Base-by-base conservation (phyloP, 2,329 filamentous ascomycete genomes). In the Diplodia mutila region DNA sequence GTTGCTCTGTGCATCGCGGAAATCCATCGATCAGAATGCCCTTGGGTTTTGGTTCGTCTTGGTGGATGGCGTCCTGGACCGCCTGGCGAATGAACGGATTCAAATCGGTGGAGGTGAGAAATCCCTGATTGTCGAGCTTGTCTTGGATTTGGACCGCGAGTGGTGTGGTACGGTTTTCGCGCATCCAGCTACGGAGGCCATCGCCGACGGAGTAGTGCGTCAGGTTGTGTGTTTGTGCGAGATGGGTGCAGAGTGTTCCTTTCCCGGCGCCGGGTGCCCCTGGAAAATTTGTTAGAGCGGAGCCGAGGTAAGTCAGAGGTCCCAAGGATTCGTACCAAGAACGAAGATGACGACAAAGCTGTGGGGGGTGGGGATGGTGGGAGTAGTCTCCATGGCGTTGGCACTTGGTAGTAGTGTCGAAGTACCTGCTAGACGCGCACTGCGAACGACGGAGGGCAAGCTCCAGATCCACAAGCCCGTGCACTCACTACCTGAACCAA, bases 221-320 rank as follows among this genome's bases (percentile, higher is more conserved):
- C 61, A 74, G 65, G 29, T 68, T 68, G 25, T 69, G 67, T 23
- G 71, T 49, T 9, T 71, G 52, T 11, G 72, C 67, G 27, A 74
- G 70, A 16, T 37, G 57, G n/a, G 53, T 61, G 68, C 75, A 77
- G 6, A 77, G 70, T 1, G 75, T 77, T 14, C 76, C 75, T 72
- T 78, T 78, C 18, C 77, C 75, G 29, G 75, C 71, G 32, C 75
- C 75, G 21, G 76, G 77, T 29, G 72, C 69, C 14, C 75, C 76
- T 69, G 37, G 69, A 37, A 32, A 32, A 14, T 23, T 4, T 37
- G 48, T 70, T 64, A 67, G 18, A 65, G 49, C n/a, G 16, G 27
- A 23, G 29, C n/a, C 32, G 12, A n/a, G 2, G 23, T 21, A 18
- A n/a, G 32, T 11, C 23, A 14, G 53, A 29, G 21, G 37, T 21